Evolutionary conservation across 163 green algal genomes (phyloP).

Genomic region (Volvox carteri): DNA sequence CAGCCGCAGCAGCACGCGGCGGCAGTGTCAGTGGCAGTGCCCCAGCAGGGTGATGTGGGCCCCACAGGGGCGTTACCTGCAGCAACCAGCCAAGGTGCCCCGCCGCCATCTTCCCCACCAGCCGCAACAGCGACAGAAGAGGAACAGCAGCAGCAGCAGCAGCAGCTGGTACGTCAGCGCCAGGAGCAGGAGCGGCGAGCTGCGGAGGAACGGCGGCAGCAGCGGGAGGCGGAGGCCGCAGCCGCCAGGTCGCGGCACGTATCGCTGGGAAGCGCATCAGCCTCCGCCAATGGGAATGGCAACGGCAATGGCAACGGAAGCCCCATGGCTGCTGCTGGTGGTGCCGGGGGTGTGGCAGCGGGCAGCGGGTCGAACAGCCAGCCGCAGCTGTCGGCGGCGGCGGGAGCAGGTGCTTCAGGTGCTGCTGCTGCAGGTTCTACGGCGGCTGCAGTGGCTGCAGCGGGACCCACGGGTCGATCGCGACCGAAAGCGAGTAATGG

Average conservation of each 20-base stretch:
- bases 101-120: background rate
- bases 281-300: background rate
- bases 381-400: background rate
- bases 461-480: background rate
- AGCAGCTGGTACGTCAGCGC: background rate
- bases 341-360: background rate
- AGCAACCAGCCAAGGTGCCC: background rate
- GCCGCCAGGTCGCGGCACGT: slow-evolving; percentile 29
- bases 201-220: slow-evolving; percentile 17
- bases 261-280: background rate
- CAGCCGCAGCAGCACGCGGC: background rate
- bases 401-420: no score
- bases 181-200: slow-evolving; percentile 14
- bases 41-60: background rate
- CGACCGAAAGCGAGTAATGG: background rate
- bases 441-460: background rate
- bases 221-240: slow-evolving; percentile 32
- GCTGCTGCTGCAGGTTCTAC: background rate
- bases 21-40: background rate
- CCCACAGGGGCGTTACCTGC: background rate
- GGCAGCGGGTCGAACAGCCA: background rate
- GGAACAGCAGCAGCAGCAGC: background rate
- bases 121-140: background rate
- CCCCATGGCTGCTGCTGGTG: no score
- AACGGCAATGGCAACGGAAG: background rate